phyloP scores from a whole-genome alignment of 106 monocot genomes.

The Iris macrosiphon region DNA sequence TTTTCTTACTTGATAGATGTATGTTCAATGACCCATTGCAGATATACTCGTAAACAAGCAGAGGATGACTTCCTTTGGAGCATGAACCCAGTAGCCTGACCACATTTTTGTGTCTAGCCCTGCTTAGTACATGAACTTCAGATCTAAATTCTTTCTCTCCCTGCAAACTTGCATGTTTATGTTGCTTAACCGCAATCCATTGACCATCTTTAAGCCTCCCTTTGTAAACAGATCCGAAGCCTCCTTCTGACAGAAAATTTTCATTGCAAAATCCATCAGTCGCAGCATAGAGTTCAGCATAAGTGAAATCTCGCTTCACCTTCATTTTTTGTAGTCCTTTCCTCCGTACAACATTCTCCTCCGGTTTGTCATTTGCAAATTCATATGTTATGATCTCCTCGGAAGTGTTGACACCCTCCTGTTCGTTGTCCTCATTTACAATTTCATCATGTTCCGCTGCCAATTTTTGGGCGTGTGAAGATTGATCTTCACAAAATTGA shows the following conservation, averaged over 20 bases:
- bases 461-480: not conserved
- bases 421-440: not conserved
- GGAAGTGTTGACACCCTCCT: not conserved
- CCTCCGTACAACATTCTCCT: constrained; percentile 3
- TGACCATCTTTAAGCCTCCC: constrained; percentile 21
- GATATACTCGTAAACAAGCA: constrained; percentile 41
- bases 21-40: constrained; percentile 37
- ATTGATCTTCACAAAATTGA: constrained; percentile 3
- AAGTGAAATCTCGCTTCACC: constrained; percentile 14
- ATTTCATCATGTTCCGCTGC: not conserved
- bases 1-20: constrained; percentile 37
- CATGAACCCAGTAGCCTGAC: constrained; percentile 39
- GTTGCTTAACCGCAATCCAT: constrained; percentile 39
- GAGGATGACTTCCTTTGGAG: constrained; percentile 26
- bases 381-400: not conserved
- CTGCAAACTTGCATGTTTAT: constrained; percentile 32
- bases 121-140: constrained; percentile 33
- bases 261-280: constrained; percentile 28
- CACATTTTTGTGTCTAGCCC: constrained; percentile 29
- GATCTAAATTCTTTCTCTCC: constrained; percentile 36
- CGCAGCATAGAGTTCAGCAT: constrained; percentile 23
- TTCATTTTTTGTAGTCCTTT: constrained; percentile 2
- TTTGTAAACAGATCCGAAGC: constrained; percentile 35
- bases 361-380: not conserved
- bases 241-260: constrained; percentile 43